Percentiles rank a stretch among this genome's conserved stretches.
Conservation (phyloP, 768 basidiomycete genomes). For the Leccinum obscurum region DNA sequence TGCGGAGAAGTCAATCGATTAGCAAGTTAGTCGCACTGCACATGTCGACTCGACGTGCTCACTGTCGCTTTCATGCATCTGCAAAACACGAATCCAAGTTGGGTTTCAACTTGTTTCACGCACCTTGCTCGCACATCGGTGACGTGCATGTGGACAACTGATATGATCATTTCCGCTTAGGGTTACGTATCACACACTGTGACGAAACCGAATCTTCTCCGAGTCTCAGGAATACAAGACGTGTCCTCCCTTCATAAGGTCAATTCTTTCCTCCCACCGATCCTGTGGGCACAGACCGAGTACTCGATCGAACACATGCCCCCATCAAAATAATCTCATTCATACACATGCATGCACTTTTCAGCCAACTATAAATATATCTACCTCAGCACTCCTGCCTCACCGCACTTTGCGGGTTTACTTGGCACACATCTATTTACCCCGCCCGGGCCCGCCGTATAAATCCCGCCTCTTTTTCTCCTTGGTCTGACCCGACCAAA, state of each 20-base stretch:
- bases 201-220: background rate
- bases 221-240: background rate
- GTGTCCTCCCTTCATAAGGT: background rate
- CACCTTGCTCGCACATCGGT: background rate
- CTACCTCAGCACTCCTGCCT: background rate
- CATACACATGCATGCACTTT: background rate
- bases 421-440: background rate
- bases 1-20: too few species aligned
- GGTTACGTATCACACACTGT: background rate
- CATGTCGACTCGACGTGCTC: too few species aligned
- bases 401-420: background rate
- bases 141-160: background rate
- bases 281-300: background rate
- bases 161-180: background rate
- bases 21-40: too few species aligned
- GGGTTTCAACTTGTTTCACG: background rate
- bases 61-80: background rate
- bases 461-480: slow-evolving; percentile 7
- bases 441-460: too few species aligned
- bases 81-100: background rate
- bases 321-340: background rate
- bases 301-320: background rate
- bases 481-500: slow-evolving; percentile 1
- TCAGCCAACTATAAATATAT: slow-evolving; percentile 4
- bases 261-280: background rate